These are phyloP conservation scores for Boeremia exigua DNA, from an alignment of 2,329 filamentous ascomycete species.

Conservation along the genomic window DNA sequence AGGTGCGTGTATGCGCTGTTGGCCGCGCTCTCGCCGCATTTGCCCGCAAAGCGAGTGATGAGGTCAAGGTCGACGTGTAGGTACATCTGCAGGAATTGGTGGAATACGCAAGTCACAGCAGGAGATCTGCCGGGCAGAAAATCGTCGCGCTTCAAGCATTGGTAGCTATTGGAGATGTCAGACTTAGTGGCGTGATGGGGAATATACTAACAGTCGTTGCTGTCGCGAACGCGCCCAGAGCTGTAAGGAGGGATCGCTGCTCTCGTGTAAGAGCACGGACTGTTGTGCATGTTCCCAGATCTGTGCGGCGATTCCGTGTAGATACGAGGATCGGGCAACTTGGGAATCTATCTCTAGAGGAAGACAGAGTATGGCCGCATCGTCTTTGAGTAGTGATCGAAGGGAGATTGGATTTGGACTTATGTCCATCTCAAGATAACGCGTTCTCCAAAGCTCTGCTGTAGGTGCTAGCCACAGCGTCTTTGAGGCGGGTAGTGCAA, in stretches of 20 bases:
- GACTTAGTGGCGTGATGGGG: constrained; percentile 33
- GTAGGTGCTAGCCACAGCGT: constrained; percentile 69
- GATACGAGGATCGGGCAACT: constrained; percentile 19
- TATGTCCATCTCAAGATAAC: constrained; percentile 44
- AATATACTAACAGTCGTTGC: constrained; percentile 17
- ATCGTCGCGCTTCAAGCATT: constrained; percentile 53
- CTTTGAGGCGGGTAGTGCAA: constrained; percentile 67
- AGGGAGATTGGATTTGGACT: constrained; percentile 11
- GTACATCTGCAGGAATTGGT: constrained; percentile 64
- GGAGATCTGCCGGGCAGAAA: constrained; percentile 46
- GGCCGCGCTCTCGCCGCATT: constrained; percentile 69
- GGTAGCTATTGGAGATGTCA: constrained; percentile 57
- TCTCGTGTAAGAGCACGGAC: constrained; percentile 17
- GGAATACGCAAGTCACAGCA: constrained; percentile 37
- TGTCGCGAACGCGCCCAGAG: constrained; percentile 27
- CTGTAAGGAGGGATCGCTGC: constrained; percentile 25
- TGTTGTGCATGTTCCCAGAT: constrained; percentile 29
- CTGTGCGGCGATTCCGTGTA: constrained; percentile 28
- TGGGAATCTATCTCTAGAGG: constrained; percentile 58
- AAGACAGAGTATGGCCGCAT: constrained; percentile 59
- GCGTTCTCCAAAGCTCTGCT: constrained; percentile 67
- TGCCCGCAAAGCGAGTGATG: constrained; percentile 69
- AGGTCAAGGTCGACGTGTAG: constrained; percentile 68
- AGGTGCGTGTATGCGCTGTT: constrained; percentile 63
- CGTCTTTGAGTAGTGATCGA: constrained; percentile 24